These are phyloP conservation scores for Calonectria multiphialidica DNA, from an alignment of 2,329 filamentous ascomycete species.

Conservation along the genomic window DNA sequence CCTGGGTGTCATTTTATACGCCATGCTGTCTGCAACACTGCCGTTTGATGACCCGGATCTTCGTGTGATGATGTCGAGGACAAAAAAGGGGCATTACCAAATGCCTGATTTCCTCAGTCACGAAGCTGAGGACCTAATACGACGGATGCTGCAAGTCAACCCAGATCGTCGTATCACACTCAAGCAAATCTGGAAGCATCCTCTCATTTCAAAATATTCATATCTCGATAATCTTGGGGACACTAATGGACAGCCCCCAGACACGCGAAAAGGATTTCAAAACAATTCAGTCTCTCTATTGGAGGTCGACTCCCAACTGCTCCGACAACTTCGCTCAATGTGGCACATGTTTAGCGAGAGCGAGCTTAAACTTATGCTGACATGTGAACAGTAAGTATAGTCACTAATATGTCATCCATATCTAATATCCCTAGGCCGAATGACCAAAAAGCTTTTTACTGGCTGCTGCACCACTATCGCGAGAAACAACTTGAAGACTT, in stretches of 20 bases:
- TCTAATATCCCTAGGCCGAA: constrained; percentile 72
- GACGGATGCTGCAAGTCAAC: constrained; percentile 81
- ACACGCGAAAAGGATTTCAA: constrained; percentile 71
- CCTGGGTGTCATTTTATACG: constrained; percentile 89
- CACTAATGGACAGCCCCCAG: constrained; percentile 64
- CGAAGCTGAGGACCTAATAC: constrained; percentile 83
- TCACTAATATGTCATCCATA: background rate
- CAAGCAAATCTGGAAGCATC: constrained; percentile 86
- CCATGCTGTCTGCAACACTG: constrained; percentile 84
- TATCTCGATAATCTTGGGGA: constrained; percentile 76
- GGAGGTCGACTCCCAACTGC: constrained; percentile 83
- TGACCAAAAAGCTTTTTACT: constrained; percentile 95
- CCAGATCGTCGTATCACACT: constrained; percentile 85
- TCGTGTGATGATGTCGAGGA: constrained; percentile 70
- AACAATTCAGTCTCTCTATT: constrained; percentile 69
- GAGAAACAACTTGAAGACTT: constrained; percentile 91
- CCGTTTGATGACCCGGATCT: constrained; percentile 83
- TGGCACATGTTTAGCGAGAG: constrained; percentile 90
- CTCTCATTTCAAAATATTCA: constrained; percentile 87
- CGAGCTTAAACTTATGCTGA: constrained; percentile 77
- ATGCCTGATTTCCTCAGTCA: constrained; percentile 72
- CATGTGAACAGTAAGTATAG: constrained; percentile 69
- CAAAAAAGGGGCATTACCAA: constrained; percentile 70
- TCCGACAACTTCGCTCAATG: constrained; percentile 88
- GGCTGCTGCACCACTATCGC: constrained; percentile 83